These are phyloP conservation scores for Aurantiochytrium sp. DNA, from an alignment of 108 stramenopile species.

Conservation along the genomic window DNA sequence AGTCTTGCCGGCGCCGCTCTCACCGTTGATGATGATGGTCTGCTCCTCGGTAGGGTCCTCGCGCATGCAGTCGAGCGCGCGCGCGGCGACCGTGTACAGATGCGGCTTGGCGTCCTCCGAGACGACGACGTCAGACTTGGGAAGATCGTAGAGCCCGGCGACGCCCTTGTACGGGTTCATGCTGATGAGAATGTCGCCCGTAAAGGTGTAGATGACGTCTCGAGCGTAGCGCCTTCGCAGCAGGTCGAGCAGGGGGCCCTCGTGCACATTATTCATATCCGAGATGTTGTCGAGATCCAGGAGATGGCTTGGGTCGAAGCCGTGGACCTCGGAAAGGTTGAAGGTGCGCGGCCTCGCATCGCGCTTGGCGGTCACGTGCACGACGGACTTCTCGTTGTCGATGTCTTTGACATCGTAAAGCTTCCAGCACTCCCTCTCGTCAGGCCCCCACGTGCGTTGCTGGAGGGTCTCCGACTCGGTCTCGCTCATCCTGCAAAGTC, in stretches of 20 bases:
- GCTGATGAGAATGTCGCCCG: slow-evolving; percentile 95
- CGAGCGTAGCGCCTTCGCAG: slow-evolving; percentile 50
- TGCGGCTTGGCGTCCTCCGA: slow-evolving; percentile 56
- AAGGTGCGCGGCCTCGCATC: background rate
- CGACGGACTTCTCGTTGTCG: background rate
- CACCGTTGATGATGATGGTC: slow-evolving; percentile 63
- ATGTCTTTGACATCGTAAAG: background rate
- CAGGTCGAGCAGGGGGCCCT: slow-evolving; percentile 58
- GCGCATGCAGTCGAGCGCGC: slow-evolving; percentile 69
- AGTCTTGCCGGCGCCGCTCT: slow-evolving; percentile 73
- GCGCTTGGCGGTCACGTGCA: background rate
- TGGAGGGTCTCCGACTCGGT: background rate
- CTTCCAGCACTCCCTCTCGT: background rate
- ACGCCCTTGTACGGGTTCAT: slow-evolving; percentile 84
- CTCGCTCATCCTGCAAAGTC: background rate
- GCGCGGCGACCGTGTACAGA: slow-evolving; percentile 73
- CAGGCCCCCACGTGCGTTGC: background rate
- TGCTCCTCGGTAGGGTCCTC: slow-evolving; percentile 47
- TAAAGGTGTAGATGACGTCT: slow-evolving; percentile 94
- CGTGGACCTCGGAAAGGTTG: slow-evolving; percentile 25
- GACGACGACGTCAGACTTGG: background rate
- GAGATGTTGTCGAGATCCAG: slow-evolving; percentile 54
- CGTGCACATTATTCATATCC: slow-evolving; percentile 61
- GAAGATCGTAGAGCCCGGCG: slow-evolving; percentile 55
- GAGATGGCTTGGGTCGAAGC: slow-evolving; percentile 54